Evolutionary conservation across 495 filamentous ascomycete genomes (phyloP), one percentile per base, ranked within the genome.

Genomic region (Podospora pseudoanserina): DNA sequence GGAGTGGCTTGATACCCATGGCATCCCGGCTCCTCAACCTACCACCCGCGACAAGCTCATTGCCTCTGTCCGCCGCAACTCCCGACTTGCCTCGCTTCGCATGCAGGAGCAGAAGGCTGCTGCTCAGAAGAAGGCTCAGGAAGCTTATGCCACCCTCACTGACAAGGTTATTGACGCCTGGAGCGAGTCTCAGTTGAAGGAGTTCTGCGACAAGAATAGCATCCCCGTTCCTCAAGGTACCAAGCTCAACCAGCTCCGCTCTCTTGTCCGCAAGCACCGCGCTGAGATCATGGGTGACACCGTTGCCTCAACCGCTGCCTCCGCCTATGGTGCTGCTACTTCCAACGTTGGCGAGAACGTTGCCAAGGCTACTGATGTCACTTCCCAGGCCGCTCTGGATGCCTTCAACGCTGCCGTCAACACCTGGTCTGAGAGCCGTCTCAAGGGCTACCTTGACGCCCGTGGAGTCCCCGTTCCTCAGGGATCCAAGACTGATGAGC

Each of bases 201-300:
- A 93, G 39, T 97, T 97, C 84, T 87, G 92, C 63, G 94, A 99
- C 83, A 90, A 90, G 77, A 92, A 98, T 75, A 84, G 87, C 71
- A 92, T 99, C 63, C 86, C 85, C 80, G 90, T 97, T 32, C 94
- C 94, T 6, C 95, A 98, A 78, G 94, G 95, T 30, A 94, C 90
- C 70, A 93, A 81, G 74, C 83, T 82, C 83, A 97, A 97, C 78
- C 94, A 98, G 75, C 86, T 98, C 19, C 79, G 95, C 60, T 93
- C 95, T 61, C 87, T 98, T 61, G 92, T 93, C 64, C 92, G 95
- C 73, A 96, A 96, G 84, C 86, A 97, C 82, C 92, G 92, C 61
- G 86, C 89, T 58, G 84, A 88, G 62, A 81, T 97, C 65, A 80
- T 89, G 23, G 90, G 88, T 54, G 88, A 94, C 68, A 90, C 86